Evolutionary conservation across 2,329 filamentous ascomycete genomes (phyloP).

Genomic region (Microthyrium microscopicum): DNA sequence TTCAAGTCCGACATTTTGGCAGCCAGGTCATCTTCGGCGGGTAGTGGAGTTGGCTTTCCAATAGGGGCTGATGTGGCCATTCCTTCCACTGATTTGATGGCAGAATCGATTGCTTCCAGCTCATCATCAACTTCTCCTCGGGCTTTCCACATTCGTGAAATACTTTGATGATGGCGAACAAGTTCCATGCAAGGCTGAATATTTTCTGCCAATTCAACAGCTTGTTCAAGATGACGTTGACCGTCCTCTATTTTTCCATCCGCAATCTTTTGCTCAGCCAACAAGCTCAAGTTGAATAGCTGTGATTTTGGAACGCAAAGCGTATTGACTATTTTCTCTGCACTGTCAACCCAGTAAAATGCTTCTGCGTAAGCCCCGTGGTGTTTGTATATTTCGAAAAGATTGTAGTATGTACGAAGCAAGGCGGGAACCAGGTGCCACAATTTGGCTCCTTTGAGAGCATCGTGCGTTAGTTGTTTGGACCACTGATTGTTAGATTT

Average conservation of each 20-base stretch:
- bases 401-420: conserved; percentile 52
- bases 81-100: neutral
- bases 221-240: neutral
- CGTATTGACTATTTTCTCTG: conserved; percentile 57
- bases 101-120: conserved; percentile 1
- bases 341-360: conserved; percentile 73
- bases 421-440: conserved; percentile 67
- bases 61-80: neutral
- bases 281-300: neutral
- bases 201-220: neutral
- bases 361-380: conserved; percentile 81
- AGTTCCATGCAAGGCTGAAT: neutral
- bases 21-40: conserved; percentile 1
- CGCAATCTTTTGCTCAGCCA: neutral
- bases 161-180: neutral
- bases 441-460: conserved; percentile 46
- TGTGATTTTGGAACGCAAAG: conserved; percentile 24
- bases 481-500: conserved; percentile 17
- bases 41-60: neutral
- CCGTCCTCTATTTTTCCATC: conserved; percentile 2
- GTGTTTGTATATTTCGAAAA: conserved; percentile 65
- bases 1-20: conserved; percentile 2
- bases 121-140: conserved; percentile 4
- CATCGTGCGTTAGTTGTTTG: conserved; percentile 28
- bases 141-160: conserved; percentile 1